Evolutionary conservation across 306 rosid genomes (phyloP).

Genomic region (Vachellia pachyceras): DNA sequence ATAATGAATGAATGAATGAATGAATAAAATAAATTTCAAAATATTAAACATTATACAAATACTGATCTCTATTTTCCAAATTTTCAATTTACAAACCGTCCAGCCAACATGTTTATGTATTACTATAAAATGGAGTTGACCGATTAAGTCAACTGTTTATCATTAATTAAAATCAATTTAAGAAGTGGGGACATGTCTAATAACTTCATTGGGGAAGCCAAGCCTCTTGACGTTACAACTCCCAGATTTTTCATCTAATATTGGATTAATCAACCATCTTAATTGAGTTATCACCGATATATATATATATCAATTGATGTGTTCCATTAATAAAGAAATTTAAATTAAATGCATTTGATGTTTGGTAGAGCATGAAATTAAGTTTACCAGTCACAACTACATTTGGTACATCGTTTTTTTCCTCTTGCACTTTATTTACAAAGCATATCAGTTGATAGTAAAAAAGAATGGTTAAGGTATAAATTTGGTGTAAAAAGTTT

Average conservation of each 20-base stretch:
- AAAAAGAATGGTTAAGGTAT: background rate
- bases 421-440: background rate
- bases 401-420: background rate
- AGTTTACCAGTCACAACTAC: background rate
- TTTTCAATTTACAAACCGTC: background rate
- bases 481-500: too few species aligned
- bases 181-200: background rate
- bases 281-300: background rate
- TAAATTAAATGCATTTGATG: background rate
- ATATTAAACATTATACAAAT: background rate
- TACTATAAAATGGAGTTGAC: background rate
- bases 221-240: background rate
- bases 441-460: background rate
- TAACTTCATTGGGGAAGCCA: background rate
- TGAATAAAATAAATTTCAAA: background rate
- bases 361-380: background rate
- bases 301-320: background rate
- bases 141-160: background rate
- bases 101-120: background rate
- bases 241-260: background rate
- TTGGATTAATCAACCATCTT: background rate
- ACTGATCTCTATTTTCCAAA: background rate
- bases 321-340: background rate
- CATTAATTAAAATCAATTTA: background rate
- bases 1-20: background rate